Evolutionary conservation across 2,329 filamentous ascomycete species (phyloP).

Genomic region (Phoma herbarum): DNA sequence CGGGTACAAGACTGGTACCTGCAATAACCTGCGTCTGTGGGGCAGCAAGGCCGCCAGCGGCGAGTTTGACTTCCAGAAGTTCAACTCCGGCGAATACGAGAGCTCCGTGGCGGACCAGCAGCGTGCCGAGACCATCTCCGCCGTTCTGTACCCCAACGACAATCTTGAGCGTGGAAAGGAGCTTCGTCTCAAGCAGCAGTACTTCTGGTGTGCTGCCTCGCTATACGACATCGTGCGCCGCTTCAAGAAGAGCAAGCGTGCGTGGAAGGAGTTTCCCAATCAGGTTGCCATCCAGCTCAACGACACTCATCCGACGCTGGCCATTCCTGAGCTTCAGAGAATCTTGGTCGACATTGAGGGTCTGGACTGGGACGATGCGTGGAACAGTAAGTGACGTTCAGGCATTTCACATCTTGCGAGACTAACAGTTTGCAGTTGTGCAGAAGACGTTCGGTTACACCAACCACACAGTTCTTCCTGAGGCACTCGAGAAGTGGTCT

Average conservation of each 20-base stretch:
- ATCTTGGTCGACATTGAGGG: slow-evolving; percentile 91
- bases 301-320: slow-evolving; percentile 95
- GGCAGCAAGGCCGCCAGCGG: slow-evolving; percentile 96
- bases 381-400: slow-evolving; percentile 69
- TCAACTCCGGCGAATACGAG: slow-evolving; percentile 98
- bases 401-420: no score
- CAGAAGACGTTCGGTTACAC: slow-evolving; percentile 86
- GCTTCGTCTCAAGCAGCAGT: slow-evolving; percentile 97
- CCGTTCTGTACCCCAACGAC: slow-evolving; percentile 96
- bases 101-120: slow-evolving; percentile 98
- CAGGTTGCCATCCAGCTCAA: slow-evolving; percentile 98
- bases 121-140: slow-evolving; percentile 97
- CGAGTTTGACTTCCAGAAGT: slow-evolving; percentile 99
- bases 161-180: slow-evolving; percentile 97
- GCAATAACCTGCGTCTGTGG: slow-evolving; percentile 97
- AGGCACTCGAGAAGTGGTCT: slow-evolving; percentile 98
- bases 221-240: slow-evolving; percentile 94
- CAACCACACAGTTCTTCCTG: slow-evolving; percentile 96
- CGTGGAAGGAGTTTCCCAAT: slow-evolving; percentile 91
- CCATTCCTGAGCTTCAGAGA: slow-evolving; percentile 93
- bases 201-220: slow-evolving; percentile 99
- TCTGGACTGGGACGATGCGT: slow-evolving; percentile 91
- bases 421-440: slow-evolving; percentile 52
- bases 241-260: slow-evolving; percentile 95
- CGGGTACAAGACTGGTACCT: slow-evolving; percentile 86